These are phyloP conservation scores for Chaetothyriales sp. DNA, from an alignment of 2,329 filamentous ascomycete genomes.

Conservation along the genomic window DNA sequence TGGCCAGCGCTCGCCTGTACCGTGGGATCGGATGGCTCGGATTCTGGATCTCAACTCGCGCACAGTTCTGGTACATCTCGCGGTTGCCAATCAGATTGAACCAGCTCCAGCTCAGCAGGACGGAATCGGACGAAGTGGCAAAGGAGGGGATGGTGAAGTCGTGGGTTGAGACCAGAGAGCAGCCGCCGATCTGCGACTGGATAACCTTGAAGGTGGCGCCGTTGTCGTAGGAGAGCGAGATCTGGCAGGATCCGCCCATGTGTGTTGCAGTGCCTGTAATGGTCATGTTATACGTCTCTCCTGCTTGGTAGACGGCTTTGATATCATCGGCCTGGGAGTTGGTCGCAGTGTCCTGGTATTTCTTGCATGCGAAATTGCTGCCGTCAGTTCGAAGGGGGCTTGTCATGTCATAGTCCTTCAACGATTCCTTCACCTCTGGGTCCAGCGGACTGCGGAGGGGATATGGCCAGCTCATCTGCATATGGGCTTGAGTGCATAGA, in stretches of 20 bases:
- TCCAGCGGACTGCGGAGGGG: constrained; percentile 38
- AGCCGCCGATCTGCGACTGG: constrained; percentile 46
- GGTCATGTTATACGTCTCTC: constrained; percentile 47
- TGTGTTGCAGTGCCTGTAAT: constrained; percentile 49
- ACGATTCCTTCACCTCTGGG: constrained; percentile 27
- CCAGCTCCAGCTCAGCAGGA: constrained; percentile 62
- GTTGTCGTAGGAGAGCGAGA: constrained; percentile 58
- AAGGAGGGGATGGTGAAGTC: constrained; percentile 52
- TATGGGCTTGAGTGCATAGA: constrained; percentile 26
- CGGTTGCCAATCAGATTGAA: constrained; percentile 63
- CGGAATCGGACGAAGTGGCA: constrained; percentile 41
- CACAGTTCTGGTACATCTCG: constrained; percentile 82
- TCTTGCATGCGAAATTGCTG: constrained; percentile 63
- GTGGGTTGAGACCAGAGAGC: constrained; percentile 39
- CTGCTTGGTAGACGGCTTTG: constrained; percentile 47
- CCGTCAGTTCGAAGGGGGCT: constrained; percentile 47
- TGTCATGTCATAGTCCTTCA: constrained; percentile 57
- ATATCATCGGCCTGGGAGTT: constrained; percentile 30
- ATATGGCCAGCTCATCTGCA: constrained; percentile 42
- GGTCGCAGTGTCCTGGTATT: constrained; percentile 37
- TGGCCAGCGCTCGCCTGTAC: constrained; percentile 6
- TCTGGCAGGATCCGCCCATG: constrained; percentile 60
- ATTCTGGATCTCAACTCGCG: constrained; percentile 45
- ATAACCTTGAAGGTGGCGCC: constrained; percentile 56
- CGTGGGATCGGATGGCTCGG: not conserved